A percentile compares a stretch with the other conserved stretches of the same genome.
phyloP scores from a whole-genome alignment of 108 stramenopile species.

The Pseudonitzschia pungens region DNA sequence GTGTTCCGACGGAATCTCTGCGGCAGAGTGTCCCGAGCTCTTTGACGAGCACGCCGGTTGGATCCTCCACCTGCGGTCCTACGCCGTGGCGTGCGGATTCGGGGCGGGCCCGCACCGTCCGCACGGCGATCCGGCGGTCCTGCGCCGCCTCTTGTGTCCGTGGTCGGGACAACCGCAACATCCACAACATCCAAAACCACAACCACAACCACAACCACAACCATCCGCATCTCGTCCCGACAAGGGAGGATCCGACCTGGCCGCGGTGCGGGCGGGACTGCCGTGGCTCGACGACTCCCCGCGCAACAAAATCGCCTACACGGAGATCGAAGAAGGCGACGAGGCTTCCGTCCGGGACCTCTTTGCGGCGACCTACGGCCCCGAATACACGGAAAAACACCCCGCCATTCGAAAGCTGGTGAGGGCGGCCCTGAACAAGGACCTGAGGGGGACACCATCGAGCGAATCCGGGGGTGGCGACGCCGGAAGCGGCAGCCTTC shows the following conservation, averaged over 20 bases:
- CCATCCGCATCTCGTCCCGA: too few species aligned
- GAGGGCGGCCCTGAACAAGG: slow-evolving; percentile 55
- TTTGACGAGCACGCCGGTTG: slow-evolving; percentile 84
- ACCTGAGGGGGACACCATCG: slow-evolving; percentile 30
- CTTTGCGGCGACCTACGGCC: slow-evolving; percentile 46
- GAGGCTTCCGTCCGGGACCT: slow-evolving; percentile 47
- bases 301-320: not conserved
- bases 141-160: slow-evolving; percentile 35
- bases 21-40: slow-evolving; percentile 40
- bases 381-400: slow-evolving; percentile 43
- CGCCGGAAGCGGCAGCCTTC: not conserved
- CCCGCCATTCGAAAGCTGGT: slow-evolving; percentile 74
- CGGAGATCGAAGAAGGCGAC: slow-evolving; percentile 35
- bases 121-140: not conserved
- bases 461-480: slow-evolving; percentile 21
- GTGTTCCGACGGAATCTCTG: too few species aligned
- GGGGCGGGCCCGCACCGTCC: not conserved
- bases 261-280: slow-evolving; percentile 17
- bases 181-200: too few species aligned
- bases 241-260: not conserved
- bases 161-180: too few species aligned
- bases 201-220: too few species aligned
- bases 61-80: slow-evolving; percentile 61
- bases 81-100: slow-evolving; percentile 45
- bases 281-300: not conserved